phyloP scores from a whole-genome alignment of 257 asterid genomes.

The Primulina huaijiensis region DNA sequence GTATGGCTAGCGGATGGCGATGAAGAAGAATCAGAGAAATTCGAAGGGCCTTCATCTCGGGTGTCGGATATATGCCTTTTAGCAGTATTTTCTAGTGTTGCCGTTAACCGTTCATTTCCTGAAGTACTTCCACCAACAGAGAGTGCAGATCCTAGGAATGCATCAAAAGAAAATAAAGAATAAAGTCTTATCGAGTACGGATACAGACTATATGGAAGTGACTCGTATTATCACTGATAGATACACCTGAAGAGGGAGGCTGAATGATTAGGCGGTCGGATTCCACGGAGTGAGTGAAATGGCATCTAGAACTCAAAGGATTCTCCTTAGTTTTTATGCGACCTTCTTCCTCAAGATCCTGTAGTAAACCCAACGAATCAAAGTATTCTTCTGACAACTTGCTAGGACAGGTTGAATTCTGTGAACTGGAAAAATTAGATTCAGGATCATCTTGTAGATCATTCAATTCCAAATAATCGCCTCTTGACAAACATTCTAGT shows the following conservation, averaged over 20 bases:
- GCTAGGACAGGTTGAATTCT: slow-evolving; percentile 54
- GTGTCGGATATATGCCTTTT: slow-evolving; percentile 36
- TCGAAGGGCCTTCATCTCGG: slow-evolving; percentile 35
- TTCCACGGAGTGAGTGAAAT: slow-evolving; percentile 22
- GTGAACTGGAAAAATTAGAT: slow-evolving; percentile 57
- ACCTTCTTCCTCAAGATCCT: slow-evolving; percentile 40
- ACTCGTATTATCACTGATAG: neutral
- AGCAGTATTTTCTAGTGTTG: slow-evolving; percentile 19
- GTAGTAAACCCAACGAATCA: slow-evolving; percentile 41
- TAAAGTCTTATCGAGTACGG: neutral
- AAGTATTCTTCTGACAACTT: slow-evolving; percentile 54
- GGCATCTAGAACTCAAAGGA: slow-evolving; percentile 32
- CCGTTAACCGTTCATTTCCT: slow-evolving; percentile 7
- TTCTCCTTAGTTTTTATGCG: slow-evolving; percentile 16
- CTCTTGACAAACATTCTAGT: slow-evolving; percentile 33
- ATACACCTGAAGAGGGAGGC: slow-evolving; percentile 46
- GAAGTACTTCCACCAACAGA: slow-evolving; percentile 21
- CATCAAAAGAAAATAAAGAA: slow-evolving; percentile 7
- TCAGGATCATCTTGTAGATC: slow-evolving; percentile 44
- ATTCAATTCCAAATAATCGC: slow-evolving; percentile 54
- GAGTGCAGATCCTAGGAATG: slow-evolving; percentile 28
- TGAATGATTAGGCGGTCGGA: slow-evolving; percentile 37
- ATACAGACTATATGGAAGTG: neutral
- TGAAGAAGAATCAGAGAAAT: slow-evolving; percentile 5
- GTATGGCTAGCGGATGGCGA: slow-evolving; percentile 22